Base-by-base conservation (phyloP, 257 asterid genomes). In the Plectranthus barbatus region DNA sequence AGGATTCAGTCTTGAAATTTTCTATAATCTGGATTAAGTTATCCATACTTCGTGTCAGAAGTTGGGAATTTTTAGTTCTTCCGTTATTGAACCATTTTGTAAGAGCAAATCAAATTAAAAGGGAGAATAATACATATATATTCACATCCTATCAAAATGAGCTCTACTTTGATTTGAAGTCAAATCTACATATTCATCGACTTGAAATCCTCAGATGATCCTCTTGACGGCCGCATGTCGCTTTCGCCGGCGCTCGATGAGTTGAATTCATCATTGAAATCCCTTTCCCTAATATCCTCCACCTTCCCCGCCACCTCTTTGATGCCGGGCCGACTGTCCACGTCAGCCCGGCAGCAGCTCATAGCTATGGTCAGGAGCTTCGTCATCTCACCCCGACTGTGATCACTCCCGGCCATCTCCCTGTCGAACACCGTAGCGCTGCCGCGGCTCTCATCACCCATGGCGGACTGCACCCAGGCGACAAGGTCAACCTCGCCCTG, bases 311-410 rank as follows among this genome's bases (percentile, higher is more conserved):
- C 83, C 0, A 68, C 94, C 72, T 85, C 91, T 18, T 55, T 81
- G 0, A 93, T 76, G 47, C 81, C 94, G 60, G 81, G 86, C 64
- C 99, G 72, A 54, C 54, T 70, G 9, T 83, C 90, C 7, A 64
- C 64, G 34, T 87, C 91, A 8, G 33, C 72, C 12, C 74, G 75
- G 66, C 96, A 87, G 60, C 96, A 85, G 10, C 49, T 74, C 77
- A 90, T 48, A 4, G 87, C 99, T 12, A 93, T 64, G 37, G 70
- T 79, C 76, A 93, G 15, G 1, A 90, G 77, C 53, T 81, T 90
- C 81, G 71, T 61, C 90, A 87, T 87, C 40, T 87, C 94, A 5
- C 77, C 79, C 13, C 77, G 83, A 33, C 80, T 15, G 24, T 74
- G 68, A n/a, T 37, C 67, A 1, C 58, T 64, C 10, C 80, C 81